phyloP scores from a whole-genome alignment of 1,139 yeast species.

The Debaryomyces psychrophilus region DNA sequence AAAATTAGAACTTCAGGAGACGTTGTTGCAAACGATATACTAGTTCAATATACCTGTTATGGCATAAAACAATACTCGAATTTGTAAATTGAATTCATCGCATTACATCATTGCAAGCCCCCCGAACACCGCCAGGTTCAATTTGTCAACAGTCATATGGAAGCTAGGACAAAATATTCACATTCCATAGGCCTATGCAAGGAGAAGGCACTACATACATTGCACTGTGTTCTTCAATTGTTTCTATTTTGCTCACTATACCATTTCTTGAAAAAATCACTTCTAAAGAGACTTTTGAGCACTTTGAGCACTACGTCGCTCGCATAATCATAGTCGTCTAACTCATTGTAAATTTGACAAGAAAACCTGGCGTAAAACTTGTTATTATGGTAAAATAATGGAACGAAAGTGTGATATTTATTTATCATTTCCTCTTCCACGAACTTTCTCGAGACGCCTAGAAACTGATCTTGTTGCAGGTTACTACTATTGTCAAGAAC shows the following conservation, averaged over 20 bases:
- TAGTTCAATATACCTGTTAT: not conserved
- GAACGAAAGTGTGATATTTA: conserved; percentile 51
- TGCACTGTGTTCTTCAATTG: not conserved
- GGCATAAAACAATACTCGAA: not conserved
- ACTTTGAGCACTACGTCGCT: conserved; percentile 24
- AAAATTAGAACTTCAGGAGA: not conserved
- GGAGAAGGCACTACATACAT: not conserved
- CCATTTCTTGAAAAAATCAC: not conserved
- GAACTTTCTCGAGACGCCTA: not conserved
- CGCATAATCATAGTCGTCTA: conserved; percentile 54
- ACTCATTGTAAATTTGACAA: conserved; percentile 61
- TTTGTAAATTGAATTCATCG: not conserved
- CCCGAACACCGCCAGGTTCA: not conserved
- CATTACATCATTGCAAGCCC: not conserved
- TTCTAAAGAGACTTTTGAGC: not conserved
- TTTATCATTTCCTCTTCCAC: conserved; percentile 16
- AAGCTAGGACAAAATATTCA: not conserved
- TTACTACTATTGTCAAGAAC: not conserved
- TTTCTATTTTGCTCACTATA: not conserved
- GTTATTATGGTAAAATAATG: conserved; percentile 45
- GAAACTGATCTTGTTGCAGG: not conserved
- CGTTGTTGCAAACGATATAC: not conserved
- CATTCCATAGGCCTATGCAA: not conserved
- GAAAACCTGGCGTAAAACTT: conserved; percentile 54
- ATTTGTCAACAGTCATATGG: not conserved